Conservation (phyloP, 768 basidiomycete genomes). For the Lentinula detonsa region DNA sequence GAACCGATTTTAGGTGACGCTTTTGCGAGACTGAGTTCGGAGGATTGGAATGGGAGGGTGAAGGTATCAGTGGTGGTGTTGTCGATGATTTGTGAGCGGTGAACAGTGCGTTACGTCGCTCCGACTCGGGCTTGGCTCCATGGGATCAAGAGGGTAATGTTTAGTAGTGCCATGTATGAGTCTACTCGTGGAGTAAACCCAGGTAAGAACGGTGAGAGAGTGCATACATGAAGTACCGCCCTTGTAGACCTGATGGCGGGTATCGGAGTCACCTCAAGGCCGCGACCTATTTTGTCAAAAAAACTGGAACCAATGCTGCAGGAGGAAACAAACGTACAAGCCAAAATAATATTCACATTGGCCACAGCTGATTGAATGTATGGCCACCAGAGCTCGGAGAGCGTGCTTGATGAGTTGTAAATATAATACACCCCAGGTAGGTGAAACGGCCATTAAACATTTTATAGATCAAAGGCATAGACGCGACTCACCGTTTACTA, state of each 20-base stretch:
- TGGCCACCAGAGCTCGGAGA: background rate
- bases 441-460: no score
- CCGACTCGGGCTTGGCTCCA: conserved; percentile 1
- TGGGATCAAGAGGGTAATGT: background rate
- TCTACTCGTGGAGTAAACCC: background rate
- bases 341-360: background rate
- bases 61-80: conserved; percentile 5
- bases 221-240: background rate
- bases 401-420: background rate
- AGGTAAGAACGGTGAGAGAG: background rate
- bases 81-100: conserved; percentile 4
- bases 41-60: conserved; percentile 1
- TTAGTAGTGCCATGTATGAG: conserved; percentile 9
- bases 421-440: background rate
- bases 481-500: conserved; percentile 7
- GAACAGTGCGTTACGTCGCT: background rate
- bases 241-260: conserved; percentile 8
- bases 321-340: background rate
- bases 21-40: conserved; percentile 5
- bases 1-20: conserved; percentile 2
- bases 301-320: background rate
- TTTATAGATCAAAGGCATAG: background rate
- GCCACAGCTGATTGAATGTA: background rate
- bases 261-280: conserved; percentile 7
- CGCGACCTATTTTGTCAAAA: background rate